A percentile compares a stretch with the other conserved stretches of the same genome.
Evolutionary conservation across 2,329 filamentous ascomycete genomes (phyloP).

Genomic region (Diaporthe sp.): DNA sequence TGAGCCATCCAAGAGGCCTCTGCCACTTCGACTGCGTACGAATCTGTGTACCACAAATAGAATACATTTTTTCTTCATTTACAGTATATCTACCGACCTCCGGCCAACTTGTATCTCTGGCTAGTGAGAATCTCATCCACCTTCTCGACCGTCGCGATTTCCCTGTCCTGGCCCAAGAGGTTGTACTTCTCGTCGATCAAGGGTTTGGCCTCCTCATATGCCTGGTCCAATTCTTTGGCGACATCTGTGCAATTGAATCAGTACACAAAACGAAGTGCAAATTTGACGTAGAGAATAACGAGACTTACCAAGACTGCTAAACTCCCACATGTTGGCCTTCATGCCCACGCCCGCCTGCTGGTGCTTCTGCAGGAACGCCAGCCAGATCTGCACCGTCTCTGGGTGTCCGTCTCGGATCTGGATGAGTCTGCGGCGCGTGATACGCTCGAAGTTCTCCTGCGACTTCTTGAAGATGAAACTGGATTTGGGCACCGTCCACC

Average conservation of each 20-base stretch:
- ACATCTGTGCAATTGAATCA: slow-evolving; percentile 57
- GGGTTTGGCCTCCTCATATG: slow-evolving; percentile 57
- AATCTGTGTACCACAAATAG: slow-evolving; percentile 15
- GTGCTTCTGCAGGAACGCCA: slow-evolving; percentile 92
- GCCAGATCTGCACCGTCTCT: slow-evolving; percentile 90
- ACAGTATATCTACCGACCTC: slow-evolving; percentile 46
- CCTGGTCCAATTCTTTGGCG: slow-evolving; percentile 66
- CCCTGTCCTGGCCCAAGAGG: slow-evolving; percentile 50
- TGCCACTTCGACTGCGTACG: background rate
- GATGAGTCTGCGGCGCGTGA: slow-evolving; percentile 87
- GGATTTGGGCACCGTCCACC: slow-evolving; percentile 92
- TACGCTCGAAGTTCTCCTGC: slow-evolving; percentile 97
- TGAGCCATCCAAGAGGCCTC: background rate
- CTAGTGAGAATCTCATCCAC: slow-evolving; percentile 70
- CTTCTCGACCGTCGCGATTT: slow-evolving; percentile 65
- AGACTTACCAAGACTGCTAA: slow-evolving; percentile 76
- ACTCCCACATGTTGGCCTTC: slow-evolving; percentile 98
- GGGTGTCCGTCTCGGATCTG: slow-evolving; percentile 94
- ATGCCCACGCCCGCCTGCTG: slow-evolving; percentile 97
- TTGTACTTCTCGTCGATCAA: slow-evolving; percentile 36
- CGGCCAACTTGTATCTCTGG: slow-evolving; percentile 60
- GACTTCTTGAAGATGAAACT: slow-evolving; percentile 98
- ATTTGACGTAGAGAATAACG: background rate
- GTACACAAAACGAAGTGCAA: slow-evolving; percentile 27
- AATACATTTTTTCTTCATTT: slow-evolving; percentile 37